Conservation (phyloP, 2,329 filamentous ascomycete genomes). For the Paecilomyces fulvus region DNA sequence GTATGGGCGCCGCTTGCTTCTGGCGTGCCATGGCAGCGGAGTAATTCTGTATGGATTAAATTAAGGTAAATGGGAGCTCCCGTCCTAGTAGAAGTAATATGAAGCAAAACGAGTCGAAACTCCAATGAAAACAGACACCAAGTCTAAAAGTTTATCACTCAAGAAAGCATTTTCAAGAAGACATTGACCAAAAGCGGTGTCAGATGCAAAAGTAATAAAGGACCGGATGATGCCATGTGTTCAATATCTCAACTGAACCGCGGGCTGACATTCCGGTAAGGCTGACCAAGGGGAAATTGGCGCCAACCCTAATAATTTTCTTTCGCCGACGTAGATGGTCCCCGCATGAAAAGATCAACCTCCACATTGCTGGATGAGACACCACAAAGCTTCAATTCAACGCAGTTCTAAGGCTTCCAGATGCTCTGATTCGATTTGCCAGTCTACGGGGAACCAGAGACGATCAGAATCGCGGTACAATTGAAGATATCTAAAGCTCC, state of each 20-base stretch:
- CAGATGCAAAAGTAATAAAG: not conserved
- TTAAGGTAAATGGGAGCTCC: not conserved
- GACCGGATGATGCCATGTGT: constrained; percentile 4
- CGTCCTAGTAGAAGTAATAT: not conserved
- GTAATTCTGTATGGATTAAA: not conserved
- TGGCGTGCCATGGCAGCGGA: constrained; percentile 56
- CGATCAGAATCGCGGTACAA: not conserved
- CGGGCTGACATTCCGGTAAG: not conserved
- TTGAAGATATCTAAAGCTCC: not conserved
- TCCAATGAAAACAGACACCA: not conserved
- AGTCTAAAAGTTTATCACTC: not conserved
- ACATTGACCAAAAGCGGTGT: not conserved
- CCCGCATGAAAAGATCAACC: not conserved
- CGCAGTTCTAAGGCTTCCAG: not conserved
- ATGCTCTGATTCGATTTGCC: not conserved
- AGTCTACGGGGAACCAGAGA: not conserved
- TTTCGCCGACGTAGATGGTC: not conserved
- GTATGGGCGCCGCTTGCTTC: constrained; percentile 58
- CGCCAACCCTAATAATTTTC: not conserved
- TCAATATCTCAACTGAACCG: constrained; percentile 2
- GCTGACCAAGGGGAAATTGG: not conserved
- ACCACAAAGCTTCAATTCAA: not conserved
- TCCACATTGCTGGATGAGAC: not conserved
- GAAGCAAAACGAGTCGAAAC: not conserved
- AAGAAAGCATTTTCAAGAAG: not conserved